Evolutionary conservation across 2,329 filamentous ascomycete species (phyloP), one percentile per base, ranked within the genome.

Genomic region (Epichloe uncinata): DNA sequence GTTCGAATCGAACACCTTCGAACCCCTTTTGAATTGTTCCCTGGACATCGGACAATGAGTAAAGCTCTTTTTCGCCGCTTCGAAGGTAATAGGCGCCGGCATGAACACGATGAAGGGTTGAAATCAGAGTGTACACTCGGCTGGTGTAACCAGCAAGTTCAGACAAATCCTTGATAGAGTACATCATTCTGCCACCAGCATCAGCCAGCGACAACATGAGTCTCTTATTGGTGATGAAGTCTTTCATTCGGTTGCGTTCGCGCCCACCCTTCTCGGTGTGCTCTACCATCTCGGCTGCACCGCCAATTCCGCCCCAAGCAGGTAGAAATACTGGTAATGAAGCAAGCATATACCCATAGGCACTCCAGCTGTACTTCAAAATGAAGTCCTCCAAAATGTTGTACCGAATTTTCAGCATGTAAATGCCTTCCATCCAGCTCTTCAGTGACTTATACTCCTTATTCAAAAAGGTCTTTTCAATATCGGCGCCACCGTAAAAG

Each of bases 321-420:
- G 93, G 93, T 16, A 98, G 74, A 69, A 97, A 98, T 45, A 97
- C 84, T 0, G 93, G 93, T 11, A 98, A 73, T 3, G 91, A 94
- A 1, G 91, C 93, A 50, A 98, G 76, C 36, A 97, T 77, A 61
- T 98, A 98, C 36, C 93, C 93, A 62, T 96, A 95, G 0, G 93
- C 93, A 55, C 90, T 97, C 93, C 93, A 98, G 56, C 88, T 93
- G 64, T 98, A 98, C 66, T 98, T 98, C 52, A 98, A 73, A 45
- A 98, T 88, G 61, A 98, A 95, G 64, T 98, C 93, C 64, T 98
- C 93, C 0, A 98, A 81, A 72, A 98, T 98, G 64, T 97, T 98
- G 72, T 98, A 98, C 15, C 89, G 84, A 56, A 98, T 95, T 68
- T 96, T 96, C 56, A 97, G 81, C 66, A 89, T 90, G 69, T 98